Percentiles rank a stretch among this genome's conserved stretches.
phyloP scores from a whole-genome alignment of 495 filamentous ascomycete genomes.

The Penicillium roqueforti region DNA sequence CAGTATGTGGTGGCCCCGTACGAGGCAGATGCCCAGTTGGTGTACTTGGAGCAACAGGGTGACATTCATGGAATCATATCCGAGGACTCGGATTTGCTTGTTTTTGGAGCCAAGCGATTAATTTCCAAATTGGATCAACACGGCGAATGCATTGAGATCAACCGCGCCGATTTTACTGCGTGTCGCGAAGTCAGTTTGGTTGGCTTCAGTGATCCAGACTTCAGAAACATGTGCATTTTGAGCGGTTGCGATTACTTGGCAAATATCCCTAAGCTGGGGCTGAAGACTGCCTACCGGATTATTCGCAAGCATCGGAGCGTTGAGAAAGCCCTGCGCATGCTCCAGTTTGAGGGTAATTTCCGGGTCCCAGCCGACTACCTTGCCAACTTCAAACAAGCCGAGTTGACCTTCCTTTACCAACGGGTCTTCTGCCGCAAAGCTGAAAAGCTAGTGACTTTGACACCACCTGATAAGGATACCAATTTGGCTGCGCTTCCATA shows the following conservation, averaged over 20 bases:
- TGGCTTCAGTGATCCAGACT: conserved; percentile 88
- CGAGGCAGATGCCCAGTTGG: conserved; percentile 94
- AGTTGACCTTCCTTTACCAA: conserved; percentile 89
- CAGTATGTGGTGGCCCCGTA: conserved; percentile 94
- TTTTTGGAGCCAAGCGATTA: conserved; percentile 87
- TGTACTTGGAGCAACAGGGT: conserved; percentile 83
- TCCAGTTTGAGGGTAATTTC: conserved; percentile 83
- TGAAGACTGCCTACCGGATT: conserved; percentile 89
- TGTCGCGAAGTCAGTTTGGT: conserved; percentile 84
- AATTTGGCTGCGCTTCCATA: conserved; percentile 66
- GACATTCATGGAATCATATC: conserved; percentile 83
- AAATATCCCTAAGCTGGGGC: conserved; percentile 75
- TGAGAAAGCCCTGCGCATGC: conserved; percentile 72
- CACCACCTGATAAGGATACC: conserved; percentile 54
- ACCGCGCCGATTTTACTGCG: conserved; percentile 77
- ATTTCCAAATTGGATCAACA: conserved; percentile 93
- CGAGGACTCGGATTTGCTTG: conserved; percentile 94
- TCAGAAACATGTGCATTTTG: conserved; percentile 91
- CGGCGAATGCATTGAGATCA: conserved; percentile 89
- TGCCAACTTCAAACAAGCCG: conserved; percentile 73
- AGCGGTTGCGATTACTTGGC: conserved; percentile 97
- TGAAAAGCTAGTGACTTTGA: conserved; percentile 67
- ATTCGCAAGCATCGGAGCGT: conserved; percentile 84
- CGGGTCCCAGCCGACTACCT: conserved; percentile 75
- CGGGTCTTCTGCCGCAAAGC: conserved; percentile 83